Conservation (phyloP, 139 green algal species). For the Picochlorum sp. region DNA sequence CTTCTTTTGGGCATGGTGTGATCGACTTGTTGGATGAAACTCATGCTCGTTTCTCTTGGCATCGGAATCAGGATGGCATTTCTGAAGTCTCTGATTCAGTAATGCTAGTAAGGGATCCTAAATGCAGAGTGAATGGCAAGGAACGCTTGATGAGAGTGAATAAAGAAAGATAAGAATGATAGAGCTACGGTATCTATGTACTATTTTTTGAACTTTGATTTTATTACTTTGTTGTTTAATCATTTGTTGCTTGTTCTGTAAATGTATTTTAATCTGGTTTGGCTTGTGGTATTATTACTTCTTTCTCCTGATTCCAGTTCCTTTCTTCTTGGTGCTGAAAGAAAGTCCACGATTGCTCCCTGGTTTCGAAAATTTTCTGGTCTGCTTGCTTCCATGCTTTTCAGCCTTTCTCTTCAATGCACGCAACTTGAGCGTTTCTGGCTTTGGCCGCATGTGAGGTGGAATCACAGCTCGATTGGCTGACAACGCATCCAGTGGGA, state of each 20-base stretch:
- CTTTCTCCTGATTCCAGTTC: too few species aligned
- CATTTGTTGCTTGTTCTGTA: too few species aligned
- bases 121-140: slow-evolving; percentile 5
- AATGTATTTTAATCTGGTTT: background rate
- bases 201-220: too few species aligned
- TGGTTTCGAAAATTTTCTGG: too few species aligned
- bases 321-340: too few species aligned
- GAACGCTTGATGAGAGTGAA: background rate
- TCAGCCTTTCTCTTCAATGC: slow-evolving; percentile 15
- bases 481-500: slow-evolving; percentile 61
- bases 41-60: slow-evolving; percentile 47
- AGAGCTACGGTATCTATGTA: too few species aligned
- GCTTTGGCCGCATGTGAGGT: slow-evolving; percentile 40
- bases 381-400: slow-evolving; percentile 5
- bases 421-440: slow-evolving; percentile 21
- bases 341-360: too few species aligned
- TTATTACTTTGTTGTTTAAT: too few species aligned
- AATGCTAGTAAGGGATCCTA: background rate
- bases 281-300: too few species aligned
- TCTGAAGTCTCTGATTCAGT: slow-evolving; percentile 9
- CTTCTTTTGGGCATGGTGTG: slow-evolving; percentile 51
- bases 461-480: slow-evolving; percentile 36
- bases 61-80: slow-evolving; percentile 45
- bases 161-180: too few species aligned
- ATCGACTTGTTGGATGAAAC: slow-evolving; percentile 52